Evolutionary conservation across 345 rosid genomes (phyloP).

Genomic region (Alliaria petiolata): DNA sequence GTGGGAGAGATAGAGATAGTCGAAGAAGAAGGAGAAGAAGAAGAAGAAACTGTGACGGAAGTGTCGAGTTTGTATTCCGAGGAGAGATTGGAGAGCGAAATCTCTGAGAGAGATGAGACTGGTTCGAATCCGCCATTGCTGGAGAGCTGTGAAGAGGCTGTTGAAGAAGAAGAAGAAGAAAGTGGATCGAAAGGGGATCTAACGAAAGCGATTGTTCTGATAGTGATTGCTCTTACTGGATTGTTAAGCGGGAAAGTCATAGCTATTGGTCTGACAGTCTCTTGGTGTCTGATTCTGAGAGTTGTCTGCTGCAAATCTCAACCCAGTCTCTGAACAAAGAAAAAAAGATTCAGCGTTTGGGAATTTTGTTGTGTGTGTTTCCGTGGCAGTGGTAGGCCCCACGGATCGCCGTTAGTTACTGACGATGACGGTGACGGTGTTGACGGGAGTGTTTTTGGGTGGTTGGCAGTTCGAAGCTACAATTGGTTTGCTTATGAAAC

Average conservation of each 20-base stretch:
- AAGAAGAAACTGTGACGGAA: constrained; percentile 27
- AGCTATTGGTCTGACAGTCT: constrained; percentile 52
- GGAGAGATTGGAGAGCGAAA: constrained; percentile 12
- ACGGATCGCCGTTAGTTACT: constrained; percentile 6
- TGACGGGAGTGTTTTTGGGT: constrained; percentile 4
- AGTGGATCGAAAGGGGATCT: constrained; percentile 24
- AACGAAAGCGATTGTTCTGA: constrained; percentile 34
- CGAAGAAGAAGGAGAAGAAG: constrained; percentile 25
- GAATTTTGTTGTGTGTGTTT: not conserved
- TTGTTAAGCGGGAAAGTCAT: constrained; percentile 52
- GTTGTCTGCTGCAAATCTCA: constrained; percentile 28
- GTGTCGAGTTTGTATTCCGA: constrained; percentile 25
- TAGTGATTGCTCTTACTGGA: constrained; percentile 56
- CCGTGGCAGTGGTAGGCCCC: constrained; percentile 16
- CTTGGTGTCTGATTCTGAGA: constrained; percentile 36
- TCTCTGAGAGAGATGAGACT: constrained; percentile 17
- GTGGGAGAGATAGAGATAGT: not conserved
- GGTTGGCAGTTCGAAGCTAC: constrained; percentile 37
- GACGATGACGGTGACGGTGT: constrained; percentile 21
- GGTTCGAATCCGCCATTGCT: constrained; percentile 29
- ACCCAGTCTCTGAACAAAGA: constrained; percentile 22
- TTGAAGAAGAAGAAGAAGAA: not conserved
- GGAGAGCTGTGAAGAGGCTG: constrained; percentile 9
- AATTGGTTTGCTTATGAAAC: constrained; percentile 33
- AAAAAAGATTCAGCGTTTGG: not conserved